phyloP scores from a whole-genome alignment of 1,284 basidiomycete genomes.

The Agaricales sp. region DNA sequence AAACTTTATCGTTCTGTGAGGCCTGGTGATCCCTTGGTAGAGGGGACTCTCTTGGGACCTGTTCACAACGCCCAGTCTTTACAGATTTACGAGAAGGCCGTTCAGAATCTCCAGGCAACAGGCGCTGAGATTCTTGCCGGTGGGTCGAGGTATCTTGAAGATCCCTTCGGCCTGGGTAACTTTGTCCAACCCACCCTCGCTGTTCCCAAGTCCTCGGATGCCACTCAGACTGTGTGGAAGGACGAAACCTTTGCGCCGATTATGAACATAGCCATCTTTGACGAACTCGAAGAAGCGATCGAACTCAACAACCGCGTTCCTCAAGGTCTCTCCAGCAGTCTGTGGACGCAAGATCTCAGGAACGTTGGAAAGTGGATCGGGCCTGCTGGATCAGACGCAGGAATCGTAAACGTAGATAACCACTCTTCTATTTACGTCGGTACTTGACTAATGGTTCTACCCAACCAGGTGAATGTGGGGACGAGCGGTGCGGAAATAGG shows the following conservation, averaged over 20 bases:
- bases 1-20: conserved; percentile 59
- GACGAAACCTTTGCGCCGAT: conserved; percentile 86
- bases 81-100: conserved; percentile 51
- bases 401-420: conserved; percentile 69
- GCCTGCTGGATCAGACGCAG: conserved; percentile 77
- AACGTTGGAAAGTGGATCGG: conserved; percentile 87
- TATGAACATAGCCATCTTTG: conserved; percentile 81
- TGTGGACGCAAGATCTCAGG: conserved; percentile 82
- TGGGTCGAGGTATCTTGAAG: conserved; percentile 42
- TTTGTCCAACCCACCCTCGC: conserved; percentile 87
- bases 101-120: conserved; percentile 52
- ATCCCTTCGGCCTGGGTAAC: conserved; percentile 56
- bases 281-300: conserved; percentile 86
- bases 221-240: conserved; percentile 55
- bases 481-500: conserved; percentile 85
- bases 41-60: conserved; percentile 75
- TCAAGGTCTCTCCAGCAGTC: conserved; percentile 83
- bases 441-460: no score
- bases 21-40: conserved; percentile 76
- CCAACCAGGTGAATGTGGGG: conserved; percentile 84
- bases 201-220: conserved; percentile 45
- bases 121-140: conserved; percentile 75
- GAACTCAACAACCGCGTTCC: conserved; percentile 88
- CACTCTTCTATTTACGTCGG: not conserved
- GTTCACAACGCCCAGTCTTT: conserved; percentile 68